phyloP scores from a whole-genome alignment of 176 grass and related monocot genomes.

The Juncus effusus region DNA sequence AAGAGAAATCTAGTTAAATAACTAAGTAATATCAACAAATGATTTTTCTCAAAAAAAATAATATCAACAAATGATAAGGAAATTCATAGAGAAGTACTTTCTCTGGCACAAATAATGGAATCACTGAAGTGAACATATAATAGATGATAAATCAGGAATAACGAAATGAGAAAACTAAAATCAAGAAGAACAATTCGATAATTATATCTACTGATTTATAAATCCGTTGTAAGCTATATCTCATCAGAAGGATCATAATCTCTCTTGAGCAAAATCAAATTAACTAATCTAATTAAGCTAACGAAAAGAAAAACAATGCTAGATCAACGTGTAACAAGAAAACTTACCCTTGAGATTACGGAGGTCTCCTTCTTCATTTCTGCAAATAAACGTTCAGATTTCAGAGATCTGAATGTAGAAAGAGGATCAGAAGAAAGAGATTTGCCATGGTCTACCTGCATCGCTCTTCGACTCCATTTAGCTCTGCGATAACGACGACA shows the following conservation, averaged over 20 bases:
- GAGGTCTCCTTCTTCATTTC: neutral
- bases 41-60: neutral
- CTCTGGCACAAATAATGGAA: too few species aligned
- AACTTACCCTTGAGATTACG: neutral
- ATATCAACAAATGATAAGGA: neutral
- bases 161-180: too few species aligned
- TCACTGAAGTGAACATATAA: too few species aligned
- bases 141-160: neutral
- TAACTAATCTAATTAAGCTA: too few species aligned
- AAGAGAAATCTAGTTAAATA: neutral
- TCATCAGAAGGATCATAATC: too few species aligned
- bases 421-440: neutral
- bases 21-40: neutral
- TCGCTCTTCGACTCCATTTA: too few species aligned
- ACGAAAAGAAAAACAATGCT: too few species aligned
- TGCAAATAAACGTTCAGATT: neutral
- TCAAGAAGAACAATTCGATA: too few species aligned
- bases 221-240: too few species aligned
- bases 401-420: neutral
- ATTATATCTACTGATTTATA: too few species aligned
- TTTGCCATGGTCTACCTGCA: neutral
- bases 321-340: neutral
- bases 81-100: neutral
- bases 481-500: too few species aligned
- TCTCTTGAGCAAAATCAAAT: too few species aligned